Percentiles rank a stretch among this genome's conserved stretches.
Conservation (phyloP, 176 grass and related monocot genomes). For the Eremochloa ophiuroides region DNA sequence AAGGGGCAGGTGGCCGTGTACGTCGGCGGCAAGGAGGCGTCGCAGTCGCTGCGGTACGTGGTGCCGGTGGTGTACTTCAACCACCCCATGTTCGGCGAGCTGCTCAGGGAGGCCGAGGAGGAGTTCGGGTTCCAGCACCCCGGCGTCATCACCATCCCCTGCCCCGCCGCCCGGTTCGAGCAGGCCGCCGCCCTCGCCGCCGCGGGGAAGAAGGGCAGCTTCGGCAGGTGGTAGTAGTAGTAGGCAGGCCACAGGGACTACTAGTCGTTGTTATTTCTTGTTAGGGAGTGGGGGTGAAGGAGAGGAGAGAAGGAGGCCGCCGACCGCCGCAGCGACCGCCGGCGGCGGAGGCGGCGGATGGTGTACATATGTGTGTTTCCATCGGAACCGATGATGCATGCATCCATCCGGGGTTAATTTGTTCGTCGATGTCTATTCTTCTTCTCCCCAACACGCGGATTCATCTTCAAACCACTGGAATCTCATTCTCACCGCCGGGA, state of each 20-base stretch:
- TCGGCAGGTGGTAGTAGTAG: slow-evolving; percentile 33
- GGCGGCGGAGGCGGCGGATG: background rate
- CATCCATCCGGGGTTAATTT: background rate
- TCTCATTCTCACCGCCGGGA: no score
- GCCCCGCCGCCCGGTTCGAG: slow-evolving; percentile 74
- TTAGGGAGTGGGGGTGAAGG: background rate
- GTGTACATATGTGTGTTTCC: slow-evolving; percentile 38
- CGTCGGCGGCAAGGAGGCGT: slow-evolving; percentile 36
- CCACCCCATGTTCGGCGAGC: slow-evolving; percentile 85
- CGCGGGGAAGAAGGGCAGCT: slow-evolving; percentile 39
- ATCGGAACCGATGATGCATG: slow-evolving; percentile 2
- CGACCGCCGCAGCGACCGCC: background rate
- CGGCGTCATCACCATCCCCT: slow-evolving; percentile 95
- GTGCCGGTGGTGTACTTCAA: slow-evolving; percentile 95
- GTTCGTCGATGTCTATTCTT: background rate
- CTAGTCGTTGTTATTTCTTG: no score
- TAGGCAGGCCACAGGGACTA: no score
- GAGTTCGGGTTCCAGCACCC: slow-evolving; percentile 91
- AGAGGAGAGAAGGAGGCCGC: background rate
- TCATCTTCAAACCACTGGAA: background rate
- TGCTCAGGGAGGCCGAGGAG: slow-evolving; percentile 86
- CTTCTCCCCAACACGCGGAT: background rate
- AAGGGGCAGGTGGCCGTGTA: slow-evolving; percentile 96
- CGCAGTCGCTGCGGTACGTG: slow-evolving; percentile 54
- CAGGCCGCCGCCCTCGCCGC: slow-evolving; percentile 46